Percentiles rank a stretch among this genome's conserved stretches.
These are phyloP conservation scores for Colletotrichum aenigma DNA, from an alignment of 2,329 filamentous ascomycete species.

Conservation along the genomic window DNA sequence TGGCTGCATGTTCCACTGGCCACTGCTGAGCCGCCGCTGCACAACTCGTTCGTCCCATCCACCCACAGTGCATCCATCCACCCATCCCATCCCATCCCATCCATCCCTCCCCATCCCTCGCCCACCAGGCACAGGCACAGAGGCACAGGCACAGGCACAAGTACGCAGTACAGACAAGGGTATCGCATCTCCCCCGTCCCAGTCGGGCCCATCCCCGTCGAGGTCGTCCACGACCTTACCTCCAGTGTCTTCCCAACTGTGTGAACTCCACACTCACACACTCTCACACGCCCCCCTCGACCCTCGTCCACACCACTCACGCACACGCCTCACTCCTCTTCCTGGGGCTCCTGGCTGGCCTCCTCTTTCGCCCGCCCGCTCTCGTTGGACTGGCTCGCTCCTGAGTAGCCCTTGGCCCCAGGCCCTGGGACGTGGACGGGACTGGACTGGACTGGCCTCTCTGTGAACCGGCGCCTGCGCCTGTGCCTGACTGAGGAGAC, in stretches of 20 bases:
- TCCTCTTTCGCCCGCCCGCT: background rate
- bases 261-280: background rate
- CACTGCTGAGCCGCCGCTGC: slow-evolving; percentile 8
- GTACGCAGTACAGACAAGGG: background rate
- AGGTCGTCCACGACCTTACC: background rate
- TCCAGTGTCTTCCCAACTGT: background rate
- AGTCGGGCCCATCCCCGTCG: background rate
- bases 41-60: background rate
- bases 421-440: background rate
- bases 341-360: background rate
- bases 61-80: background rate
- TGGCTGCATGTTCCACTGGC: background rate
- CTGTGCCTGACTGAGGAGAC: background rate
- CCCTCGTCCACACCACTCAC: background rate
- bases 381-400: background rate
- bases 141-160: background rate
- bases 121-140: background rate
- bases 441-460: background rate
- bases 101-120: background rate
- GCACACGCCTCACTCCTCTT: slow-evolving; percentile 2
- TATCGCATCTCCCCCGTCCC: background rate
- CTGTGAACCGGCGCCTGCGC: background rate
- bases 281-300: background rate
- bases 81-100: background rate
- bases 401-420: background rate